A percentile compares a stretch with the other conserved stretches of the same genome.
phyloP scores from a whole-genome alignment of 768 basidiomycete genomes.

The Lentinula detonsa region DNA sequence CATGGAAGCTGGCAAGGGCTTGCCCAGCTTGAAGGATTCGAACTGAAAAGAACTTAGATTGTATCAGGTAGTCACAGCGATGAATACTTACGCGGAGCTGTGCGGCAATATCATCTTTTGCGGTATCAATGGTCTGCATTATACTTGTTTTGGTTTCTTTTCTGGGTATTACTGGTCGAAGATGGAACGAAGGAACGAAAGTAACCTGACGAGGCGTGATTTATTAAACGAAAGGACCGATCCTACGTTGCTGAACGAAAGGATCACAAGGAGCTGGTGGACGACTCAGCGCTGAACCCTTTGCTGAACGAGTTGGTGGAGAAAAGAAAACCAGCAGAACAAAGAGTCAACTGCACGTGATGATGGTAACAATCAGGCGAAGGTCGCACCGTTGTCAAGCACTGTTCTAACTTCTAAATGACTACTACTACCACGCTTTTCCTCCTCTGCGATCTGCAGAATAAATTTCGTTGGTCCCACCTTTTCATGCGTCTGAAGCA shows the following conservation, averaged over 20 bases:
- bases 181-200: slow-evolving; percentile 24
- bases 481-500: neutral
- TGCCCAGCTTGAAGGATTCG: slow-evolving; percentile 70
- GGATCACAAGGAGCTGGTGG: slow-evolving; percentile 2
- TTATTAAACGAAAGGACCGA: slow-evolving; percentile 30
- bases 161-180: slow-evolving; percentile 8
- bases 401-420: neutral
- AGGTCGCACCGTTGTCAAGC: neutral
- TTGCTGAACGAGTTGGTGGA: neutral
- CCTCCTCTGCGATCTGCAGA: slow-evolving; percentile 83
- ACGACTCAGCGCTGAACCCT: slow-evolving; percentile 1
- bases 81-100: slow-evolving; percentile 33
- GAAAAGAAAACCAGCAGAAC: neutral
- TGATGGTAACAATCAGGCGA: neutral
- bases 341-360: neutral
- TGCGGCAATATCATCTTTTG: slow-evolving; percentile 30
- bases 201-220: slow-evolving; percentile 26
- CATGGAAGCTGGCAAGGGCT: slow-evolving; percentile 28
- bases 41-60: slow-evolving; percentile 37
- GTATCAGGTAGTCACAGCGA: slow-evolving; percentile 4
- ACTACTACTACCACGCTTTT: slow-evolving; percentile 39
- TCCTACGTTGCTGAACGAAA: slow-evolving; percentile 1
- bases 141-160: slow-evolving; percentile 9
- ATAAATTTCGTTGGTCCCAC: slow-evolving; percentile 55
- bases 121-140: slow-evolving; percentile 19